phyloP scores from a whole-genome alignment of 352 stramenopile species.

The Hyaloperonospora arabidopsidis region DNA sequence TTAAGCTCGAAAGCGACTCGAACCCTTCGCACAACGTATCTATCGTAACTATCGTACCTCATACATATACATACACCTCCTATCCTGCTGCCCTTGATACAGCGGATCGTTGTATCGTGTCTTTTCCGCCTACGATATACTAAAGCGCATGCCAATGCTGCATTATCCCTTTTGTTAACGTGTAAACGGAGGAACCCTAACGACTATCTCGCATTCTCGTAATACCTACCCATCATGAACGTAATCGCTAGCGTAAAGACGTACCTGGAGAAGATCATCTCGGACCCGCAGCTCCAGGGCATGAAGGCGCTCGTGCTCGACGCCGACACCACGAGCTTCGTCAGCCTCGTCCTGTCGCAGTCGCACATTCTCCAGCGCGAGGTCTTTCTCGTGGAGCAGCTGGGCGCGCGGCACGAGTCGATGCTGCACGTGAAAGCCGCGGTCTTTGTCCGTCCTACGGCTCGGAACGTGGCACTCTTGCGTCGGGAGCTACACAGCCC shows the following conservation, averaged over 20 bases:
- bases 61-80: constrained; percentile 1
- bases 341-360: constrained; percentile 94
- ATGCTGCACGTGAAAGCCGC: constrained; percentile 94
- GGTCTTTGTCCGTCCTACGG: constrained; percentile 90
- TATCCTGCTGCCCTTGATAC: not conserved
- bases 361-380: constrained; percentile 93
- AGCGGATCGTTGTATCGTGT: constrained; percentile 7
- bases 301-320: constrained; percentile 98
- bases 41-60: not conserved
- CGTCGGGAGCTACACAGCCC: constrained; percentile 88
- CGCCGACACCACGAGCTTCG: constrained; percentile 90
- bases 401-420: constrained; percentile 78
- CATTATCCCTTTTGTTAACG: not conserved
- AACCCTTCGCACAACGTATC: no score
- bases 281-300: constrained; percentile 74
- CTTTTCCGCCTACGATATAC: not conserved
- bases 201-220: no score
- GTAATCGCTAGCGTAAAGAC: constrained; percentile 56
- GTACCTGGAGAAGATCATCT: constrained; percentile 81
- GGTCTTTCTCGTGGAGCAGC: constrained; percentile 92
- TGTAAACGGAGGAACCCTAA: no score
- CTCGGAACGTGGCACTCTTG: constrained; percentile 88
- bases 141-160: not conserved
- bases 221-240: constrained; percentile 68
- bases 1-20: constrained; percentile 3